Percentiles rank a stretch among this genome's conserved stretches.
Evolutionary conservation across 371 early-diverging fungal genomes (phyloP).

Genomic region (Actinomortierella wolfii): DNA sequence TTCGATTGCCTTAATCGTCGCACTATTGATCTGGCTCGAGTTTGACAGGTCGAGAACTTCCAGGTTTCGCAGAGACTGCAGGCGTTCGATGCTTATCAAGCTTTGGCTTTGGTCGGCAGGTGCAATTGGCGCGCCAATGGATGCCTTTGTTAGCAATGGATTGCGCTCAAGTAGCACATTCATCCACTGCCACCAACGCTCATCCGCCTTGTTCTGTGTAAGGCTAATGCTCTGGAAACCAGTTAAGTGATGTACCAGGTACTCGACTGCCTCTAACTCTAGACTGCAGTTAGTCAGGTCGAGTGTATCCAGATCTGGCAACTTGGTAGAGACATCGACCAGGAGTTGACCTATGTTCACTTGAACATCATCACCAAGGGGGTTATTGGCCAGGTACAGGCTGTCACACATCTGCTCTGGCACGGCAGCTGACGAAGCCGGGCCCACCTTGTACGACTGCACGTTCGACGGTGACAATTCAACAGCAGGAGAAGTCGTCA

Average conservation of each 20-base stretch:
- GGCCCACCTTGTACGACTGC: background rate
- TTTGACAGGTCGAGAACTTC: conserved; percentile 23
- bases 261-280: conserved; percentile 21
- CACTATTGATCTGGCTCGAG: conserved; percentile 10
- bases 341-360: conserved; percentile 13
- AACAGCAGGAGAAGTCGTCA: background rate
- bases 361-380: conserved; percentile 18
- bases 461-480: too few species aligned
- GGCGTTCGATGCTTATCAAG: conserved; percentile 8
- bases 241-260: conserved; percentile 12
- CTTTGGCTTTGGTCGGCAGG: conserved; percentile 1
- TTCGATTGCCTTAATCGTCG: conserved; percentile 13
- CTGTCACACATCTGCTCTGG: conserved; percentile 19
- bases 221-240: conserved; percentile 22
- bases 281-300: conserved; percentile 36
- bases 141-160: conserved; percentile 1
- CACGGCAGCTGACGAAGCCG: background rate
- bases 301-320: conserved; percentile 21
- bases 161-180: conserved; percentile 20
- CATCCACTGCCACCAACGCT: conserved; percentile 44
- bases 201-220: conserved; percentile 21
- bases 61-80: conserved; percentile 15
- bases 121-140: conserved; percentile 14
- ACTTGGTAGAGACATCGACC: conserved; percentile 9
- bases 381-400: conserved; percentile 28